Evolutionary conservation across 768 basidiomycete genomes (phyloP).

Genomic region (Tricholoma flavovirens): DNA sequence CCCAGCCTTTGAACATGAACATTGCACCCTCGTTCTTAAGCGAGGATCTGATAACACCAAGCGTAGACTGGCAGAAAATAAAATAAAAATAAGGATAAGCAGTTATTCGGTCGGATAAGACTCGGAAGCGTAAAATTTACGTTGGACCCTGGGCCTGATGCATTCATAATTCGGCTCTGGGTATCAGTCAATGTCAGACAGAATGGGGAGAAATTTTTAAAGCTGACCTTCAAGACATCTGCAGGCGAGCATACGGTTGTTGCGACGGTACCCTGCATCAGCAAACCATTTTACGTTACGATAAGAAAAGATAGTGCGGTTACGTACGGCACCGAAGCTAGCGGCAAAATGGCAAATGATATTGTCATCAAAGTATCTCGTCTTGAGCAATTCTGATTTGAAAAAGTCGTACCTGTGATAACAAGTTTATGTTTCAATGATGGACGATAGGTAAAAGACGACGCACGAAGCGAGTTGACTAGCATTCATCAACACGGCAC

Average conservation of each 20-base stretch:
- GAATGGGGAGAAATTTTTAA: neutral
- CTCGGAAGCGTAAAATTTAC: constrained; percentile 39
- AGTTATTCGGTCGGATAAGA: neutral
- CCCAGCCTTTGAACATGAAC: constrained; percentile 94
- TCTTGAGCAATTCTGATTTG: constrained; percentile 76
- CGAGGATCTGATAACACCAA: constrained; percentile 62
- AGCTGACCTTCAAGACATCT: constrained; percentile 68
- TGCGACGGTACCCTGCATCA: constrained; percentile 70
- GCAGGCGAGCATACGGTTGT: constrained; percentile 88
- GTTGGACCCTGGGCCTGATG: constrained; percentile 72
- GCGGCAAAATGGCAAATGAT: constrained; percentile 81
- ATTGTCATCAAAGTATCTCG: constrained; percentile 71
- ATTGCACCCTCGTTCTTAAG: constrained; percentile 71
- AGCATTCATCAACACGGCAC: constrained; percentile 86
- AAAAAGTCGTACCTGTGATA: constrained; percentile 73
- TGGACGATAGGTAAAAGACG: neutral
- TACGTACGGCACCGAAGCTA: constrained; percentile 74
- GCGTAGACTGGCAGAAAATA: constrained; percentile 47
- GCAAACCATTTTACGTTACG: neutral
- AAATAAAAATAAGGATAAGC: neutral
- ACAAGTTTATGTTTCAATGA: neutral
- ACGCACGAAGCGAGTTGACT: constrained; percentile 86
- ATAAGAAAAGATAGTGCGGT: neutral
- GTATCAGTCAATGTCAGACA: neutral
- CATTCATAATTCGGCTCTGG: constrained; percentile 84